Base-by-base conservation (phyloP, 1,284 basidiomycete genomes). In the Neonothopanus nambi region DNA sequence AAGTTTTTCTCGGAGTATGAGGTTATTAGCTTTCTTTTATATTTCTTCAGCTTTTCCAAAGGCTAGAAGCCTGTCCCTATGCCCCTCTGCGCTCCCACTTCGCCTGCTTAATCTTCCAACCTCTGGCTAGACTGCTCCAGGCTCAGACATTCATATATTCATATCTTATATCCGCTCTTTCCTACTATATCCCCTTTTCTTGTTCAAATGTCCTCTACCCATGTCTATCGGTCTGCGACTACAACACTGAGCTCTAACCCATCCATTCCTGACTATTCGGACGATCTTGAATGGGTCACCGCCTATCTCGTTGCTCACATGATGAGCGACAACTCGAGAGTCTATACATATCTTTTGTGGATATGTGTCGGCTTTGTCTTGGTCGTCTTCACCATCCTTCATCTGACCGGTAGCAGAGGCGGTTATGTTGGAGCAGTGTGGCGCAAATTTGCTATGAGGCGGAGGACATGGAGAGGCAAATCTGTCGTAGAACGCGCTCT, bases 341-440 rank as follows among this genome's bases (percentile, higher is more conserved):
- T 79, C 13, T 88, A 87, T 60, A 73, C 78, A 48, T 79, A 79
- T 63, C 55, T 82, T 55, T 66, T 82, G 57, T 80, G 84, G 82
- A 61, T 85, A 8, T 69, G 65, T 12, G 66, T 84, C 54, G 72
- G 65, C 15, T 52, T 69, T 56, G 60, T 78, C 39, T 72, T 78
- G 58, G 50, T 80, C 50, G 48, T 63, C 23, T 74, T 73, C 48
- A 69, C 73, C 17, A 20, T 73, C 39, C 60, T 76, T 33, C 77
- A 79, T 52, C 72, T 70, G 65, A 64, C 72, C 15, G 70, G 75
- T 21, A 61, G 69, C 17, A 66, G 71, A 40, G 71, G 68, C n/a
- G 74, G 79, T 1, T 65, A 66, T 15, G n/a, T 77, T 1, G 77
- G 78, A 24, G 80, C 78, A 2, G 52, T 70, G 38, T 84, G 80